Conservation (phyloP, 2,329 filamentous ascomycete genomes). For the Curvularia lunata region DNA sequence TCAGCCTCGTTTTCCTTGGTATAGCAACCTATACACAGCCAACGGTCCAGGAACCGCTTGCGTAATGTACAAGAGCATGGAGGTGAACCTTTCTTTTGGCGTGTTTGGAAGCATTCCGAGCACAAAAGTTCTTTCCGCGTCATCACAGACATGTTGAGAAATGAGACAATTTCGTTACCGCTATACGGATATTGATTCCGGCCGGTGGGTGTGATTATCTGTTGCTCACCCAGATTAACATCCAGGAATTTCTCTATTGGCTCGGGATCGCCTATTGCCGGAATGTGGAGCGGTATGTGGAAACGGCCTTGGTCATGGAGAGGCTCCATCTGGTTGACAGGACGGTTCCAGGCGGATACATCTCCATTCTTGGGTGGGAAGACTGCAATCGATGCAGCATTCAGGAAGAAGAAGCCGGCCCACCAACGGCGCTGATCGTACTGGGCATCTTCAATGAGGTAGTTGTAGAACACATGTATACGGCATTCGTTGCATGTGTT, state of each 20-base stretch:
- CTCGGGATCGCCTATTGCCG: slow-evolving; percentile 21
- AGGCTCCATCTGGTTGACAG: slow-evolving; percentile 5
- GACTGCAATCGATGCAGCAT: slow-evolving; percentile 21
- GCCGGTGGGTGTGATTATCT: slow-evolving; percentile 15
- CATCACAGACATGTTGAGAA: slow-evolving; percentile 1
- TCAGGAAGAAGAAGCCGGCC: slow-evolving; percentile 31
- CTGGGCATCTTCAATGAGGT: slow-evolving; percentile 25
- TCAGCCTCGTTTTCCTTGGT: slow-evolving; percentile 3
- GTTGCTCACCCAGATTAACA: slow-evolving; percentile 24
- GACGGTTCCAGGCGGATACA: slow-evolving; percentile 14
- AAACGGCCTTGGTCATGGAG: slow-evolving; percentile 34
- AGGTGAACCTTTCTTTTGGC: not conserved
- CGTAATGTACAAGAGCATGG: slow-evolving; percentile 27
- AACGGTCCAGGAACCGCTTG: slow-evolving; percentile 27
- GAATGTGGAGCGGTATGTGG: slow-evolving; percentile 24
- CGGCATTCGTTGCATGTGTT: slow-evolving; percentile 41
- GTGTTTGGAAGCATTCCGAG: slow-evolving; percentile 18
- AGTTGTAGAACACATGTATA: slow-evolving; percentile 37
- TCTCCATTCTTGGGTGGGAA: slow-evolving; percentile 20
- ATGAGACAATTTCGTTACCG: slow-evolving; percentile 16
- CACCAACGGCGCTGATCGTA: slow-evolving; percentile 26
- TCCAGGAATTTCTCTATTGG: slow-evolving; percentile 30
- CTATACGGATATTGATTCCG: slow-evolving; percentile 24
- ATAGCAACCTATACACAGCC: slow-evolving; percentile 27
- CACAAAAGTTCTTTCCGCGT: slow-evolving; percentile 22